Evolutionary conservation across 2,329 filamentous ascomycete genomes (phyloP), one percentile per base, ranked within the genome.

Genomic region (Clonostachys solani): DNA sequence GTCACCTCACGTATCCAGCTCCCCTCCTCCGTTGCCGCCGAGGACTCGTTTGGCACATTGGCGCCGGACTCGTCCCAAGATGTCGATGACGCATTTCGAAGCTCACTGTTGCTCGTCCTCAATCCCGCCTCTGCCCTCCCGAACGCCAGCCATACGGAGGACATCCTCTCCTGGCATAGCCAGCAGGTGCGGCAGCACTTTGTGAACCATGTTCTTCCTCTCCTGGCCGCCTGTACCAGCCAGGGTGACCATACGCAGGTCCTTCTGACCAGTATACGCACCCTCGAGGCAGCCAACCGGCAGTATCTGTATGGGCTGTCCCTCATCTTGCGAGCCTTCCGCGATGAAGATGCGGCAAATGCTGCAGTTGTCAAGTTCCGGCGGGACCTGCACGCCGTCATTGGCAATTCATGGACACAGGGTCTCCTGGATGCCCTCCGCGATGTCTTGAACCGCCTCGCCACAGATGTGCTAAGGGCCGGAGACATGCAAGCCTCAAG

Each of bases 141-240:
- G 33, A 61, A 67, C 8, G 78, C 80, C 16, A 54, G 61, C 12
- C 71, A 76, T 49, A 80, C 74, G 13, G 78, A 81, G 37, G 75
- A 84, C 55, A 64, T 85, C 37, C 54, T 84, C 23, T 61, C 69
- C 23, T 86, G 82, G 82, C 78, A 84, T 58, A 76, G 74, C 19
- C 73, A 78, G 47, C 81, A 85, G 62, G 78, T 81, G 40, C 73
- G 80, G 38, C 69, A 73, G 50, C 81, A 86, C 60, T 84, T 84
- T 55, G 65, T 80, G 29, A 73, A 77, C 50, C 74, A 82, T 56
- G 79, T 83, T 15, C 65, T 82, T 47, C 80, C 81, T 17, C 59
- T 80, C 46, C 67, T 86, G 34, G 65, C 71, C 12, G 70, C 71
- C 18, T 77, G 77, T 49, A 65, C 68, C 40, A 57, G 60, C 48